Evolutionary conservation across 805 yeast species (phyloP).

Genomic region (Candida endomychidarum): DNA sequence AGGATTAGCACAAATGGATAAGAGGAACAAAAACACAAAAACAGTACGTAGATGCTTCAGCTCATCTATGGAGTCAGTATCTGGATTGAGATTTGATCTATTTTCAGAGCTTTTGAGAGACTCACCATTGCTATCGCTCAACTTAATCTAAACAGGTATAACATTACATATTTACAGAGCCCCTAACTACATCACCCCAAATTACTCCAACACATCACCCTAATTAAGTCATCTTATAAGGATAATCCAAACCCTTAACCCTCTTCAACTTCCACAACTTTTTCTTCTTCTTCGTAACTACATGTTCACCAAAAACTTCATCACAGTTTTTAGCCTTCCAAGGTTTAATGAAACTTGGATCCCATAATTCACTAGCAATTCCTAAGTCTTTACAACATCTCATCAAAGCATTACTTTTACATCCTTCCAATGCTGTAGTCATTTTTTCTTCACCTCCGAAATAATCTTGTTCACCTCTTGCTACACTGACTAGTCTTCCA

Average conservation of each 20-base stretch:
- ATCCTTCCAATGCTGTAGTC: conserved; percentile 96
- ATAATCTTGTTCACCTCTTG: conserved; percentile 94
- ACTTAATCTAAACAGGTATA: no score
- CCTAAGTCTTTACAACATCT: conserved; percentile 97
- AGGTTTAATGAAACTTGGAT: conserved; percentile 78
- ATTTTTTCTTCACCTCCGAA: conserved; percentile 78
- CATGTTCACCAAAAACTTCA: conserved; percentile 83
- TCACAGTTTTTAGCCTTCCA: conserved; percentile 57
- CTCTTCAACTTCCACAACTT: conserved; percentile 86
- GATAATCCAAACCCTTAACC: conserved; percentile 80
- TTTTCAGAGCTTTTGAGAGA: no score
- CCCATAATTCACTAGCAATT: conserved; percentile 96
- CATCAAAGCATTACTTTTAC: conserved; percentile 95
- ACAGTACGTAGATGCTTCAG: no score
- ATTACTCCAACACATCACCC: no score
- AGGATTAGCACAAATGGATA: no score
- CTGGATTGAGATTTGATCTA: no score
- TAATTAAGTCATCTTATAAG: conserved; percentile 52
- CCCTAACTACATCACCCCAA: no score
- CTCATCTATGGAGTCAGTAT: no score
- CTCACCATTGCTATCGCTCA: no score
- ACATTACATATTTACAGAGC: conserved; percentile 2
- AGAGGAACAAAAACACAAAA: no score
- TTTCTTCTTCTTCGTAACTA: conserved; percentile 78
- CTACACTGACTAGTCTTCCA: conserved; percentile 86